Conservation (phyloP, 2,329 filamentous ascomycete genomes). For the Fusarium sp. region DNA sequence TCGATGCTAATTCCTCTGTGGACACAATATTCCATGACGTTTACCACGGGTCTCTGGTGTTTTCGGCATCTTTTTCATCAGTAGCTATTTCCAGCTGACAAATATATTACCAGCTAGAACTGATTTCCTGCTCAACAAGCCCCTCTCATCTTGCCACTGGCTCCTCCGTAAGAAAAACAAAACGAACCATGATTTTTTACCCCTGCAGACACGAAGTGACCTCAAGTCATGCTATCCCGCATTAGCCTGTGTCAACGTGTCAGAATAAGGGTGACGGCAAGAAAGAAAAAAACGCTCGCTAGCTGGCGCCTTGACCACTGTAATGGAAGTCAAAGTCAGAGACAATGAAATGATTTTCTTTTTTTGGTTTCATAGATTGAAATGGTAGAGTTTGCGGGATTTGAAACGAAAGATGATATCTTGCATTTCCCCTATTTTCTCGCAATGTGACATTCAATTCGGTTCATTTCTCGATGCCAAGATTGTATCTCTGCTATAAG, state of each 20-base stretch:
- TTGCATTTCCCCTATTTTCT: neutral
- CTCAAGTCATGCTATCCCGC: conserved; percentile 15
- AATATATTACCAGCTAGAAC: neutral
- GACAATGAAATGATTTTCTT: conserved; percentile 10
- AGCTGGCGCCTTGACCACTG: conserved; percentile 9
- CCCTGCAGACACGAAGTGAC: conserved; percentile 14
- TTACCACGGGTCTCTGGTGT: neutral
- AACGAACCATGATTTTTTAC: neutral
- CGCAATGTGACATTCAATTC: conserved; percentile 22
- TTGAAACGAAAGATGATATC: conserved; percentile 15
- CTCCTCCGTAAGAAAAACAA: neutral
- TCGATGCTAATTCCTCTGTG: neutral
- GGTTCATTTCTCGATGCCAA: conserved; percentile 8
- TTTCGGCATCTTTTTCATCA: neutral
- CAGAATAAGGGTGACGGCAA: conserved; percentile 7
- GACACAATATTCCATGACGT: neutral
- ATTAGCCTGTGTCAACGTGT: conserved; percentile 24
- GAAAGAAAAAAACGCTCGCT: conserved; percentile 2
- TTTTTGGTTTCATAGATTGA: conserved; percentile 11
- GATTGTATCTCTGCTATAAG: neutral
- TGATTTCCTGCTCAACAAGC: neutral
- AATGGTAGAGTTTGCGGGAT: neutral
- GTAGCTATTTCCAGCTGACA: neutral
- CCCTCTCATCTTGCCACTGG: conserved; percentile 30
- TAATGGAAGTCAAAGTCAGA: neutral